Evolutionary conservation across 768 basidiomycete species (phyloP), one percentile per base, ranked within the genome.

Genomic region (Lentinus tigrinus): DNA sequence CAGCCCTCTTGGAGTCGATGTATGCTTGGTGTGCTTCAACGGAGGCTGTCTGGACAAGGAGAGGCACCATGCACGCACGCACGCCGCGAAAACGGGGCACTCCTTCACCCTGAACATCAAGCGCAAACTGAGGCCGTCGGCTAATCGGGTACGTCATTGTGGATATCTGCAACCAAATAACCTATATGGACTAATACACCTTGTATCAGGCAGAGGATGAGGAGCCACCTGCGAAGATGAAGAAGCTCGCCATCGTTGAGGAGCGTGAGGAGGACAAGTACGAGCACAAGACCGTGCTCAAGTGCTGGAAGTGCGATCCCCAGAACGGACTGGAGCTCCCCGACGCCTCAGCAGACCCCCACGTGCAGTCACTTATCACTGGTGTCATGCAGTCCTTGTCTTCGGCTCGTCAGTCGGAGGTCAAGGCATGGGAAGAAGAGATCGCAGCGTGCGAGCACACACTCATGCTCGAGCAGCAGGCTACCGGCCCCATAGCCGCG

Each of bases 341-440:
- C 0, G 75, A 78, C 26, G 75, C 78, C 9, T 70, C 31, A 57
- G 68, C 47, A 0, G 67, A 70, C 17, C 60, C 65, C 4, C 58
- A 89, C 84, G 75, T 85, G 39, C 81, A 80, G 62, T 67, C 75
- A 0, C 73, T 95, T 10, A 75, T 84, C 4, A 80, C 87, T 21
- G 85, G 82, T 0, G 77, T 96, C 55, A 87, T 97, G 85, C 75
- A 80, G 2, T 87, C 94, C 2, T 77, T 93, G 65, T 93, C 94
- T 0, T 95, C 93, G 2, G 89, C 93, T 0, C 91, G 94, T 47
- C 90, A 96, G 69, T 93, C 90, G 0, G 95, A 98, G 67, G 89
- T 99, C 47, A 89, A 97, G 73, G 90, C 97, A 6, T 99, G 97
- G 97, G 94, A 98, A 70, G 95, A 98, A 71, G 96, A 98, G 63